Evolutionary conservation across 306 rosid genomes (phyloP).

Genomic region (Prosopis cineraria): DNA sequence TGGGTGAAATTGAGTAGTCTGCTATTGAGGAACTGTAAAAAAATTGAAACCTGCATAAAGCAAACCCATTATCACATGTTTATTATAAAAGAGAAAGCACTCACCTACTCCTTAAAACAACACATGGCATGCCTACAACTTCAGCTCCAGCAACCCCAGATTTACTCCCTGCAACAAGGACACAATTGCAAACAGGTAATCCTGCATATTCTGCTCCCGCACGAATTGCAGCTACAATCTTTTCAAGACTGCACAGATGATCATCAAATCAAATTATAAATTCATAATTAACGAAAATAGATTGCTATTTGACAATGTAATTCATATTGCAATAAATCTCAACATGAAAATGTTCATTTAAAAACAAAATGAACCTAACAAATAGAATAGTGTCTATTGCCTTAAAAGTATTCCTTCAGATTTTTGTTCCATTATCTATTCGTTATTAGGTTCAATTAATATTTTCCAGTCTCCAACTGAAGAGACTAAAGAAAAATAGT

Average conservation of each 20-base stretch:
- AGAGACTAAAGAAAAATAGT: neutral
- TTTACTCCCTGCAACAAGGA: slow-evolving; percentile 92
- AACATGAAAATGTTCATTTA: neutral
- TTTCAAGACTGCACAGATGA: slow-evolving; percentile 63
- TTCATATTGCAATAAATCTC: slow-evolving; percentile 19
- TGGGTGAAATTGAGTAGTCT: neutral
- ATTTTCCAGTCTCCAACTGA: neutral
- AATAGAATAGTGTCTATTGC: slow-evolving; percentile 14
- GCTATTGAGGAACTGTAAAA: slow-evolving; percentile 18
- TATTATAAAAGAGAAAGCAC: slow-evolving; percentile 34
- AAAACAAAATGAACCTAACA: neutral
- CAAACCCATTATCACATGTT: slow-evolving; percentile 24
- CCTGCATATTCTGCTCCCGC: slow-evolving; percentile 92
- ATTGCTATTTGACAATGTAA: slow-evolving; percentile 9
- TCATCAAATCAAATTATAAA: slow-evolving; percentile 33
- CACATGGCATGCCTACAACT: slow-evolving; percentile 82
- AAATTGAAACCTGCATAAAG: slow-evolving; percentile 10
- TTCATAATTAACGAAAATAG: slow-evolving; percentile 8
- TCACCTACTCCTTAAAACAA: slow-evolving; percentile 88
- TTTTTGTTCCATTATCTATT: neutral
- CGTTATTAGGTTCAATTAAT: slow-evolving; percentile 7
- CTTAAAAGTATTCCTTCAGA: slow-evolving; percentile 8
- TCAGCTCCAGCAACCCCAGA: slow-evolving; percentile 78
- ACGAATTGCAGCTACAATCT: slow-evolving; percentile 74
- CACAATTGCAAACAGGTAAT: slow-evolving; percentile 63